These are phyloP conservation scores for Plasmodium cynomolgi DNA, from an alignment of 169 alveolate species.

Conservation along the genomic window DNA sequence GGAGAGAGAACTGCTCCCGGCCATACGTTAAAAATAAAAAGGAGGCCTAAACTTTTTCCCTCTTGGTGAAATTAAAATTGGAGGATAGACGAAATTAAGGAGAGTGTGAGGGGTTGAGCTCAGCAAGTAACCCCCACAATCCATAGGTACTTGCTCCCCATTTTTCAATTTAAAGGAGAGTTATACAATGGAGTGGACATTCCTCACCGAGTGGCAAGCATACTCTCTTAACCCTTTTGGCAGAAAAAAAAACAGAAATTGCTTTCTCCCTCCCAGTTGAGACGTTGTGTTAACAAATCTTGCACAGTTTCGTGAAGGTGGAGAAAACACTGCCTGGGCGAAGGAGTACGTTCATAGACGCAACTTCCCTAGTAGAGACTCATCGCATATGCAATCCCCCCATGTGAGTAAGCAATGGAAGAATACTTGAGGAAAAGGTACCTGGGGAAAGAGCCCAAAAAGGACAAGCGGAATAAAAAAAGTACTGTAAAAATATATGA, in stretches of 20 bases:
- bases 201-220: too few relatives aligned
- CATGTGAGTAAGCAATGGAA: slow-evolving; percentile 1
- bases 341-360: too few relatives aligned
- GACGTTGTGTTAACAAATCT: too few relatives aligned
- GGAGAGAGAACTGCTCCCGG: not conserved
- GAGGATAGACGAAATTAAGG: not conserved
- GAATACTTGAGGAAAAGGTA: slow-evolving; percentile 48
- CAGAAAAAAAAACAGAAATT: too few relatives aligned
- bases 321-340: too few relatives aligned
- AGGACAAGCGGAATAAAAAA: not conserved
- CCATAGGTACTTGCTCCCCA: not conserved
- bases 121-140: not conserved
- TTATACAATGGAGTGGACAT: too few relatives aligned
- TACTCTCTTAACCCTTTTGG: too few relatives aligned
- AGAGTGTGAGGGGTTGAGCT: not conserved
- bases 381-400: not conserved
- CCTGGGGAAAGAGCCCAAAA: slow-evolving; percentile 9
- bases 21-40: not conserved
- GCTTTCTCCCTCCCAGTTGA: too few relatives aligned
- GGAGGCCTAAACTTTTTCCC: not conserved
- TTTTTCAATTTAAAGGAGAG: too few relatives aligned
- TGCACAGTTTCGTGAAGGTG: too few relatives aligned
- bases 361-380: too few relatives aligned
- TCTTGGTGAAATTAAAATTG: not conserved
- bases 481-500: slow-evolving; percentile 38